A percentile compares a stretch with the other conserved stretches of the same genome.
These are phyloP conservation scores for Gymnopilus dilepis DNA, from an alignment of 768 basidiomycete species.

Conservation along the genomic window DNA sequence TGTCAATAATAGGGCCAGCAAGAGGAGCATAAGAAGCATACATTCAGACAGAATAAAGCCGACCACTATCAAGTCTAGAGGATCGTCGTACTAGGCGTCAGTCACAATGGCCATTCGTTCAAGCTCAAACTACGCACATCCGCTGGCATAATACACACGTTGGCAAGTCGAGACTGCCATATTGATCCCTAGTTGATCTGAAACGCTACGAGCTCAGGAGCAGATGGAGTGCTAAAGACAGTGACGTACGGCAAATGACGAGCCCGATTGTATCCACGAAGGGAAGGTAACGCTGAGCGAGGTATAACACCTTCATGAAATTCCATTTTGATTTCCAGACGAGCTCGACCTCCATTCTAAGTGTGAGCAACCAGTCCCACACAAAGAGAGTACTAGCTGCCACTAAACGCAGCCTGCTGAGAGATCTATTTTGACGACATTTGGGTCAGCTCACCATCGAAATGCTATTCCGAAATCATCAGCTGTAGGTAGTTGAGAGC, in stretches of 20 bases:
- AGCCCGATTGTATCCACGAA: constrained; percentile 26
- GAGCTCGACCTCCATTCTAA: constrained; percentile 25
- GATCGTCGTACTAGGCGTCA: no score
- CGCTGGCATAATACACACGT: constrained; percentile 3
- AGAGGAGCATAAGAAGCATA: neutral
- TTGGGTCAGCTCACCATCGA: neutral
- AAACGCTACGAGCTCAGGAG: neutral
- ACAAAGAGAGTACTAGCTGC: constrained; percentile 21
- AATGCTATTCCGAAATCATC: neutral
- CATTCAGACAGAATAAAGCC: constrained; percentile 10
- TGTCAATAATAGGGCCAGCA: neutral
- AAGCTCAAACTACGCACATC: no score
- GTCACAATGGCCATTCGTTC: no score
- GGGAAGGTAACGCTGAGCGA: constrained; percentile 27
- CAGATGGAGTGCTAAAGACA: neutral
- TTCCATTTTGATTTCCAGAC: constrained; percentile 27
- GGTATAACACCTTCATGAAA: constrained; percentile 26
- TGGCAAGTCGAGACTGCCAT: neutral
- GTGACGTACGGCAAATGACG: constrained; percentile 16
- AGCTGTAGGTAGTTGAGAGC: neutral
- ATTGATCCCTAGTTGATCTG: neutral
- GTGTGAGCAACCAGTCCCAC: constrained; percentile 27
- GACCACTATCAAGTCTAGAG: constrained; percentile 12
- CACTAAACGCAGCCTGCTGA: neutral
- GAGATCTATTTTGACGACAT: neutral